Evolutionary conservation across 2,329 filamentous ascomycete genomes (phyloP).

Genomic region (Sclerotiophoma versabilis): DNA sequence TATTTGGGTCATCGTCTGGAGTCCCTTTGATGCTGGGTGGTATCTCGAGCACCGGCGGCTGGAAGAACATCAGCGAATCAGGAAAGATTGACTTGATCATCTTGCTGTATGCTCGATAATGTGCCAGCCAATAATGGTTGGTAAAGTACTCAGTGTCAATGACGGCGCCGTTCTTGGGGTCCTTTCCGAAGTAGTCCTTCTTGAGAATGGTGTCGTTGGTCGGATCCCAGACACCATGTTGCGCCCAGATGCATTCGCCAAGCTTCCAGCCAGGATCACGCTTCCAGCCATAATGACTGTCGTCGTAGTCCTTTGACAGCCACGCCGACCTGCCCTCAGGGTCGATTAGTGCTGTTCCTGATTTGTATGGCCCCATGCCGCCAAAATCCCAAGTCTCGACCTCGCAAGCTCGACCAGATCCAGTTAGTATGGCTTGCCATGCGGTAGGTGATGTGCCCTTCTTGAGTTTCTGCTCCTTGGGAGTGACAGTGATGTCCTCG

Average conservation of each 20-base stretch:
- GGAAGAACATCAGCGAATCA: slow-evolving; percentile 85
- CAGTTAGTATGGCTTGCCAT: slow-evolving; percentile 91
- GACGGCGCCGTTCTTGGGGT: slow-evolving; percentile 74
- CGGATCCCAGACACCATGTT: slow-evolving; percentile 94
- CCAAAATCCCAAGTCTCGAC: slow-evolving; percentile 94
- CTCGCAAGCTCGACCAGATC: slow-evolving; percentile 89
- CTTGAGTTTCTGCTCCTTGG: slow-evolving; percentile 85
- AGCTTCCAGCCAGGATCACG: slow-evolving; percentile 87
- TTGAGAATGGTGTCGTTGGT: slow-evolving; percentile 75
- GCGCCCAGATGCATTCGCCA: slow-evolving; percentile 95
- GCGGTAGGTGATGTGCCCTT: slow-evolving; percentile 93
- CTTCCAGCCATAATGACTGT: slow-evolving; percentile 88
- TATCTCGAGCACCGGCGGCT: slow-evolving; percentile 90
- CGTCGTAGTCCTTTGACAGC: slow-evolving; percentile 83
- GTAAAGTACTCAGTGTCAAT: slow-evolving; percentile 87
- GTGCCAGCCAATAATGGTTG: slow-evolving; percentile 88
- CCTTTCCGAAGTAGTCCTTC: slow-evolving; percentile 87
- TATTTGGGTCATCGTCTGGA: slow-evolving; percentile 82
- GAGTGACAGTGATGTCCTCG: slow-evolving; percentile 80
- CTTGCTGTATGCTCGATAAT: slow-evolving; percentile 78
- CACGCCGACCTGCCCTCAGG: slow-evolving; percentile 86
- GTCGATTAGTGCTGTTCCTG: slow-evolving; percentile 81
- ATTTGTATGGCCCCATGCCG: slow-evolving; percentile 88
- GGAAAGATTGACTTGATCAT: slow-evolving; percentile 78
- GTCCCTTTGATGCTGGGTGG: slow-evolving; percentile 89